A percentile compares a stretch with the other conserved stretches of the same genome.
These are phyloP conservation scores for Trypanosoma boissoni DNA, from an alignment of 208 protist genomes.

Conservation along the genomic window DNA sequence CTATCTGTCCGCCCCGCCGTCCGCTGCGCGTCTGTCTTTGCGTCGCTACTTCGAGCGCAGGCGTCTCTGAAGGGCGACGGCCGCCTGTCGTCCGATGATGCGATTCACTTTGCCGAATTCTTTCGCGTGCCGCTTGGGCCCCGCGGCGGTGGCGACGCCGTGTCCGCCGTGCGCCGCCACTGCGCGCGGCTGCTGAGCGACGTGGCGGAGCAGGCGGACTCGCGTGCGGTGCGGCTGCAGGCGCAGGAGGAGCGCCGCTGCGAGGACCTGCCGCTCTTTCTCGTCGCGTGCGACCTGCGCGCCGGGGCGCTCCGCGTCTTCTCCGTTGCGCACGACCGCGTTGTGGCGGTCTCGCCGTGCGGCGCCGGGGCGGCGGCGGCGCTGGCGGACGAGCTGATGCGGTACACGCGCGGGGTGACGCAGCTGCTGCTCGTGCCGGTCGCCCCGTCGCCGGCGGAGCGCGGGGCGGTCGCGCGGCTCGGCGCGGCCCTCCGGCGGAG, in stretches of 20 bases:
- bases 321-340: slow-evolving; percentile 35
- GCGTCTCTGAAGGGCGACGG: slow-evolving; percentile 34
- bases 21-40: slow-evolving; percentile 22
- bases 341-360: slow-evolving; percentile 25
- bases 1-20: not conserved
- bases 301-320: slow-evolving; percentile 34
- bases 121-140: slow-evolving; percentile 31
- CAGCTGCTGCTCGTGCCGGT: slow-evolving; percentile 28
- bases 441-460: no score
- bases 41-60: slow-evolving; percentile 41
- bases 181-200: slow-evolving; percentile 24
- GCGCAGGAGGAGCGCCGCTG: slow-evolving; percentile 7
- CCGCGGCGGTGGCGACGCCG: slow-evolving; percentile 9
- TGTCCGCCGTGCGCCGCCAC: slow-evolving; percentile 32
- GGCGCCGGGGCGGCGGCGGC: slow-evolving; percentile 13
- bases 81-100: slow-evolving; percentile 22
- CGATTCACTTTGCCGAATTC: slow-evolving; percentile 45
- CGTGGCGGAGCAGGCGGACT: slow-evolving; percentile 25
- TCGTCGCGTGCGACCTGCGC: slow-evolving; percentile 35
- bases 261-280: slow-evolving; percentile 40
- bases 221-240: slow-evolving; percentile 21
- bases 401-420: slow-evolving; percentile 30
- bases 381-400: slow-evolving; percentile 66
- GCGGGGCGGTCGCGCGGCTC: no score
- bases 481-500: slow-evolving; percentile 36